These are phyloP conservation scores for Termitomyces sp. DNA, from an alignment of 768 basidiomycete genomes.

Conservation along the genomic window DNA sequence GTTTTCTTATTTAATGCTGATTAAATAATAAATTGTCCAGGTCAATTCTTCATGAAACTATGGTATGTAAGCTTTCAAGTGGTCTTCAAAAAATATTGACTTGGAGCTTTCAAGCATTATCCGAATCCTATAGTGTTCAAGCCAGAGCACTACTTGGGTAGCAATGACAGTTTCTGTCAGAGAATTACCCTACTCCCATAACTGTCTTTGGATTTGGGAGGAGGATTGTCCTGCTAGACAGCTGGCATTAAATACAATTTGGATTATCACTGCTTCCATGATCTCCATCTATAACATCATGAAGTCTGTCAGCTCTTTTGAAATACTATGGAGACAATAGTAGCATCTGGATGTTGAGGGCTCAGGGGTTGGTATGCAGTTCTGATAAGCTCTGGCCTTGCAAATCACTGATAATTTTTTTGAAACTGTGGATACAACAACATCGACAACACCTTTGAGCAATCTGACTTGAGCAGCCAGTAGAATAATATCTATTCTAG, in stretches of 20 bases:
- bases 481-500: no score
- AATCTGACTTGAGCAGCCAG: no score
- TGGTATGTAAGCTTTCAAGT: not conserved
- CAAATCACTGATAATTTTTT: no score
- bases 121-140: conserved; percentile 8
- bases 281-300: not conserved
- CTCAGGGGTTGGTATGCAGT: no score
- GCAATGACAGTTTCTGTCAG: not conserved
- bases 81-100: not conserved
- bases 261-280: conserved; percentile 8
- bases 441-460: no score
- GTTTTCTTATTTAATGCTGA: not conserved
- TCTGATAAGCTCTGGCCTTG: no score
- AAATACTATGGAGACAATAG: no score
- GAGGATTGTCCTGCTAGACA: conserved; percentile 4
- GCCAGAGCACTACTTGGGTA: conserved; percentile 7
- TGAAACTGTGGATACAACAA: no score
- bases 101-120: conserved; percentile 4
- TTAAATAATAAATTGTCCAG: not conserved
- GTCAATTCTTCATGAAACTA: conserved; percentile 4
- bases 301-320: not conserved
- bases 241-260: conserved; percentile 7
- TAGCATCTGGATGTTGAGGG: no score
- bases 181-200: conserved; percentile 1
- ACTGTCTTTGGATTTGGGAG: conserved; percentile 12